Evolutionary conservation across 805 yeast genomes (phyloP).

Genomic region (Candida montana): DNA sequence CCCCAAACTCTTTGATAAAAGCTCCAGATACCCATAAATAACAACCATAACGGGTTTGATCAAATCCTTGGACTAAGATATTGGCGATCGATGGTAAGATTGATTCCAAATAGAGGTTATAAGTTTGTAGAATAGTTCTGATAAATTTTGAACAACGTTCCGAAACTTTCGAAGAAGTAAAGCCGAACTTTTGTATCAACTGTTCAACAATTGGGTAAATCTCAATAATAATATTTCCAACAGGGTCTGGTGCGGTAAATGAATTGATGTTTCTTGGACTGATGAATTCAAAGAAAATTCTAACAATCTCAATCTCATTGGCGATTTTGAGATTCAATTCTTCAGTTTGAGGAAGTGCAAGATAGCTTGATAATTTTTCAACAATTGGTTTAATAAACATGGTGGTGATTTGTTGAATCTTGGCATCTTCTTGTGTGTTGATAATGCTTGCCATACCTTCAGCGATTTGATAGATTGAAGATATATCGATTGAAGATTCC

Average conservation of each 20-base stretch:
- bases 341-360: constrained; percentile 25
- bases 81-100: constrained; percentile 61
- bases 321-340: constrained; percentile 47
- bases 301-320: constrained; percentile 66
- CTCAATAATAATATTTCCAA: constrained; percentile 47
- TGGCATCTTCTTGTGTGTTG: constrained; percentile 49
- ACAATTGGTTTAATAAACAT: constrained; percentile 67
- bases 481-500: constrained; percentile 49
- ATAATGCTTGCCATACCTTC: constrained; percentile 89
- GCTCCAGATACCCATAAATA: constrained; percentile 88
- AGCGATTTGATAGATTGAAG: constrained; percentile 70
- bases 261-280: constrained; percentile 33
- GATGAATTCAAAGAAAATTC: constrained; percentile 54
- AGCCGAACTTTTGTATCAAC: constrained; percentile 51
- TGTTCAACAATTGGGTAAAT: constrained; percentile 54
- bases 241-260: constrained; percentile 35
- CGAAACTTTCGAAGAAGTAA: constrained; percentile 50
- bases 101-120: constrained; percentile 49
- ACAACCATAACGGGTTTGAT: constrained; percentile 67
- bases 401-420: constrained; percentile 46
- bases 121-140: constrained; percentile 59
- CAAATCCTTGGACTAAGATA: constrained; percentile 64
- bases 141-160: constrained; percentile 71
- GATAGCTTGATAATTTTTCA: constrained; percentile 34
- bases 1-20: constrained; percentile 65